These are phyloP conservation scores for Arabidopsis arenosa DNA, from an alignment of 345 rosid genomes.

Conservation along the genomic window DNA sequence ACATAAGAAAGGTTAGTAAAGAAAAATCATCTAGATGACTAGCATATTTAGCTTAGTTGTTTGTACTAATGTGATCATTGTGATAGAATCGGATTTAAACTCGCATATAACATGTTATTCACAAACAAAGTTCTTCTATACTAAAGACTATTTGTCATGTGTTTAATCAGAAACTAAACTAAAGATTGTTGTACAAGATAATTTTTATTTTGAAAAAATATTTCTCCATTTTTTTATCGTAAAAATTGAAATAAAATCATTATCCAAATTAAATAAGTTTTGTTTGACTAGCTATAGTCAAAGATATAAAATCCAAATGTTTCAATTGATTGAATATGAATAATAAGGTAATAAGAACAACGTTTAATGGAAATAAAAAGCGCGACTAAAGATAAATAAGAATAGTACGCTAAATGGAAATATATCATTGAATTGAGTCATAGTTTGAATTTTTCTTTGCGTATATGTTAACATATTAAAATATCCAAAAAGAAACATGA, in stretches of 20 bases:
- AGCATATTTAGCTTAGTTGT: neutral
- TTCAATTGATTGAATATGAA: neutral
- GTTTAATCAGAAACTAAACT: neutral
- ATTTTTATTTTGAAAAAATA: neutral
- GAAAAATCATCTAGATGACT: neutral
- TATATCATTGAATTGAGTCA: neutral
- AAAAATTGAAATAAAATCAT: neutral
- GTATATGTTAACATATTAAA: neutral
- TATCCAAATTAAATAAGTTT: neutral
- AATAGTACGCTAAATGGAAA: neutral
- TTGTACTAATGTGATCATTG: neutral
- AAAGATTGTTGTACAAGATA: neutral
- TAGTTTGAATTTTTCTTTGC: neutral
- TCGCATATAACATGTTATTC: neutral
- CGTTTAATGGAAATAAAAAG: neutral
- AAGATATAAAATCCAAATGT: constrained; percentile 10
- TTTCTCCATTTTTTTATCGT: neutral
- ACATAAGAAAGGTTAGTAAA: neutral
- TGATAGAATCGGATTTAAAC: neutral
- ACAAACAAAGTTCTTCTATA: neutral
- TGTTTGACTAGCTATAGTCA: constrained; percentile 29
- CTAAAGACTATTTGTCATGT: neutral
- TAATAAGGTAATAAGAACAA: neutral
- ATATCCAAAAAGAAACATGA: neutral
- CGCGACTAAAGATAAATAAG: too few species aligned